Base-by-base conservation (phyloP, 345 rosid genomes). In the Erodium maritimum region DNA sequence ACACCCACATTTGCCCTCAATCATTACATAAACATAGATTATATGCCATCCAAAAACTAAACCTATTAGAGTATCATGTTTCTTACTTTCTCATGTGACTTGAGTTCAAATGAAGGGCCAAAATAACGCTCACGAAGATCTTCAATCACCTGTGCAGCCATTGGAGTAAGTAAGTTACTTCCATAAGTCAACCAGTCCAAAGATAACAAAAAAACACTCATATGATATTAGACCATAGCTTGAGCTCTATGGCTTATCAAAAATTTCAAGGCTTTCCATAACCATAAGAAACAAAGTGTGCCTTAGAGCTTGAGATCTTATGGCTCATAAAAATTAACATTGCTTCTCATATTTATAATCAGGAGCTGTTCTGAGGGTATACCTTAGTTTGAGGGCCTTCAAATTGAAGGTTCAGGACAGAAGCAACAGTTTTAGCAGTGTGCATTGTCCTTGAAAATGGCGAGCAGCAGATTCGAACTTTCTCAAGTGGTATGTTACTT, bases 51-150 rank as follows among this genome's bases (percentile, higher is more conserved):
- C 22, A 20, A 54, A 54, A 22, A 53, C n/a, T n/a, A n/a, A n/a
- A n/a, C 18, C 14, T 10, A 21, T 20, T 4, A 54, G 17, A 53
- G 23, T n/a, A 18, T 57, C 17, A 14, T 18, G 50, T 22, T 48
- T 55, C 72, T 70, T 67, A 84, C 98, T 75, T 81, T 88, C 17
- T 93, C 95, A 78, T 88, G 95, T 1, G 94, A 81, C 72, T 59
- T 71, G 29, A 93, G 86, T 70, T 93, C 94, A 73, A 79, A 86
- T 5, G 78, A 60, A 69, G 94, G 96, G 60, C 99, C 99, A 59
- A 93, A 93, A 58, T 80, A 88, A 68, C 95, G 94, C 72, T 93
- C 94, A 42, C 89, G 82, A 55, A 93, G 87, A 83, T 80, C 82
- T 70, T 81, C 88, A 46, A 88, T 70, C 67, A 79, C 81, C 91